Percentiles rank a stretch among this genome's conserved stretches.
These are phyloP conservation scores for Gaultheria prostrata DNA, from an alignment of 148 eudicot genomes.

Conservation along the genomic window DNA sequence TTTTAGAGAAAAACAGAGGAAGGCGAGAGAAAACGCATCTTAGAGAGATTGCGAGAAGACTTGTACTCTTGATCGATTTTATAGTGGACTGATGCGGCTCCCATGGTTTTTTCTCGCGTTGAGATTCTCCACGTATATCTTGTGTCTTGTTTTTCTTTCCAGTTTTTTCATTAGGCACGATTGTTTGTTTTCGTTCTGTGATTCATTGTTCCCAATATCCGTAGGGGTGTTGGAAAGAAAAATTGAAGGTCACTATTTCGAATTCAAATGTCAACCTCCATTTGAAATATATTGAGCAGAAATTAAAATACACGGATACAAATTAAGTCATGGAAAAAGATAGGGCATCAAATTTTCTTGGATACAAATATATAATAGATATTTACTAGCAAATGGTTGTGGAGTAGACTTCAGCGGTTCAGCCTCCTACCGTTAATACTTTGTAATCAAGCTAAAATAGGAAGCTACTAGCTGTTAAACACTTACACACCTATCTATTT, in stretches of 20 bases:
- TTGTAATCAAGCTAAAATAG: not conserved
- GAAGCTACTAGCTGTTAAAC: not conserved
- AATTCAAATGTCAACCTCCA: not conserved
- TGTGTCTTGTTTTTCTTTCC: no score
- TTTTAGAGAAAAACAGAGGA: no score
- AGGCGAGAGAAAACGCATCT: no score
- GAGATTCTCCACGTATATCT: no score
- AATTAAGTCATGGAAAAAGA: slow-evolving; percentile 4
- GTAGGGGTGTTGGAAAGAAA: no score
- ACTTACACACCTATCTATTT: not conserved
- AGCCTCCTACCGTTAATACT: slow-evolving; percentile 15
- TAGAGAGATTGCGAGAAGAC: no score
- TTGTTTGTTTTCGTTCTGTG: no score
- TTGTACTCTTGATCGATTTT: no score
- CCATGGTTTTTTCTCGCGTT: no score
- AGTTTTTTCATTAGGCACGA: no score
- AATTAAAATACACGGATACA: not conserved
- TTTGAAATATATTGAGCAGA: slow-evolving; percentile 10
- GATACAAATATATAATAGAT: not conserved
- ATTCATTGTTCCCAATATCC: no score
- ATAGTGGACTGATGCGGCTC: no score
- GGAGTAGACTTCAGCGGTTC: slow-evolving; percentile 13
- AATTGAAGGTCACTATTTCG: not conserved
- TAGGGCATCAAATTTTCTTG: not conserved
- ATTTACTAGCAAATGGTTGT: slow-evolving; percentile 3